Percentiles rank a stretch among this genome's conserved stretches.
phyloP scores from a whole-genome alignment of 2,329 filamentous ascomycete species.

The Fusarium sp. region DNA sequence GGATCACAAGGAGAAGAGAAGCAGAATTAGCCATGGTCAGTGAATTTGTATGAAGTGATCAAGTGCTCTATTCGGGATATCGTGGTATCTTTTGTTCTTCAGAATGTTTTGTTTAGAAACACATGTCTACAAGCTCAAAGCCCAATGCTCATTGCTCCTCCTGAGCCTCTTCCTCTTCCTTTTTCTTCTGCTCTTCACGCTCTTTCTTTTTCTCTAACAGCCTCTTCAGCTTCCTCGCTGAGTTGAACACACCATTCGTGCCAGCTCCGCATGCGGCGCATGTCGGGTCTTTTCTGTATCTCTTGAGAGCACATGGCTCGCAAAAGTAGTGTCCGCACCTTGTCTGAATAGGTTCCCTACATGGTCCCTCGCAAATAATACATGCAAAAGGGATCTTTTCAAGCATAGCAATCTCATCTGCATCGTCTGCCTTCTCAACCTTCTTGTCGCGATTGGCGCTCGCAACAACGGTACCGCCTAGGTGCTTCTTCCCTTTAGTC shows the following conservation, averaged over 20 bases:
- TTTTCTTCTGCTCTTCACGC: conserved; percentile 64
- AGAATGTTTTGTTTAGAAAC: not conserved
- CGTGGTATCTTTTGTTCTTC: conserved; percentile 17
- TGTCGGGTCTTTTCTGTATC: conserved; percentile 85
- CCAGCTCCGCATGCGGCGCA: conserved; percentile 87
- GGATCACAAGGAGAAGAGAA: conserved; percentile 12
- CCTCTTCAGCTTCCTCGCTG: conserved; percentile 82
- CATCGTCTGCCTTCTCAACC: conserved; percentile 50
- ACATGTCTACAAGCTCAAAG: not conserved
- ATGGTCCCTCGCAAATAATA: conserved; percentile 82
- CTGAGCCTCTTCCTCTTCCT: conserved; percentile 58
- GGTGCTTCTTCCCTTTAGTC: conserved; percentile 73
- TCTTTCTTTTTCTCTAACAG: conserved; percentile 78
- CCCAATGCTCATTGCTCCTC: conserved; percentile 36
- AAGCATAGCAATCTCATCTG: conserved; percentile 73
- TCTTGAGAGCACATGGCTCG: conserved; percentile 83
- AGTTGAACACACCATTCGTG: conserved; percentile 90
- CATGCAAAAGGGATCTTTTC: conserved; percentile 90
- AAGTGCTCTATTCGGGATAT: not conserved
- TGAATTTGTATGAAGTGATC: not conserved
- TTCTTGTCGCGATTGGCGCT: conserved; percentile 60
- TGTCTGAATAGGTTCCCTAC: conserved; percentile 83
- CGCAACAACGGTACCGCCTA: conserved; percentile 68
- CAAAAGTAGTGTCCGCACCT: conserved; percentile 98
- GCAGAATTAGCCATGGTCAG: not conserved